A percentile compares a stretch with the other conserved stretches of the same genome.
Conservation (phyloP, 23 red algal genomes). For the Gracilaria gracilis region DNA sequence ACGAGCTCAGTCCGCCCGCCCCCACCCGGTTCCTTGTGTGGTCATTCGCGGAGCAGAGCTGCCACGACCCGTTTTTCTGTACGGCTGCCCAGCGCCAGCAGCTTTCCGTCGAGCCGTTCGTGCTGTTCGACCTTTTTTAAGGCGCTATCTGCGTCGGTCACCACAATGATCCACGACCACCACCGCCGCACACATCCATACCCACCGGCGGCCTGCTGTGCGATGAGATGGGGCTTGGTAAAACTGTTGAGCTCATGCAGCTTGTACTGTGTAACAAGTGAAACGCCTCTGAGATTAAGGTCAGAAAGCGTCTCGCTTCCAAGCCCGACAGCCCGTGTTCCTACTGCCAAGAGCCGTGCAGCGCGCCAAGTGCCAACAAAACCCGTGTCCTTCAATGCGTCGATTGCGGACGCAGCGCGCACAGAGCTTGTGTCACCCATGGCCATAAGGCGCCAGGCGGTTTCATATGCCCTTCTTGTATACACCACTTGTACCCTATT, state of each 20-base stretch:
- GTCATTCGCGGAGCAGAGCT: not conserved
- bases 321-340: not conserved
- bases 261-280: constrained; percentile 42
- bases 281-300: not conserved
- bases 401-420: constrained; percentile 29
- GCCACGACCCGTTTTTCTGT: not conserved
- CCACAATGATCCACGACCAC: not conserved
- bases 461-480: constrained; percentile 26
- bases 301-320: not conserved
- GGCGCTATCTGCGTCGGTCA: constrained; percentile 2
- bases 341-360: not conserved
- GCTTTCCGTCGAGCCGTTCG: not conserved
- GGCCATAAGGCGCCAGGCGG: not conserved
- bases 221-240: constrained; percentile 76
- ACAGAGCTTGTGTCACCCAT: not conserved
- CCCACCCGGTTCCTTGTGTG: not conserved
- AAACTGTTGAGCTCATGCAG: constrained; percentile 63
- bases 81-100: too few relatives aligned
- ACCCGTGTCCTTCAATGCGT: not conserved
- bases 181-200: too few relatives aligned
- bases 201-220: constrained; percentile 39
- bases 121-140: not conserved
- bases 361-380: too few relatives aligned
- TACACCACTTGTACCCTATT: not conserved
- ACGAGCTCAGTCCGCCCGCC: constrained; percentile 17